Conservation (phyloP, 225 moss, liverwort and hornwort species). For the Asterella californica region DNA sequence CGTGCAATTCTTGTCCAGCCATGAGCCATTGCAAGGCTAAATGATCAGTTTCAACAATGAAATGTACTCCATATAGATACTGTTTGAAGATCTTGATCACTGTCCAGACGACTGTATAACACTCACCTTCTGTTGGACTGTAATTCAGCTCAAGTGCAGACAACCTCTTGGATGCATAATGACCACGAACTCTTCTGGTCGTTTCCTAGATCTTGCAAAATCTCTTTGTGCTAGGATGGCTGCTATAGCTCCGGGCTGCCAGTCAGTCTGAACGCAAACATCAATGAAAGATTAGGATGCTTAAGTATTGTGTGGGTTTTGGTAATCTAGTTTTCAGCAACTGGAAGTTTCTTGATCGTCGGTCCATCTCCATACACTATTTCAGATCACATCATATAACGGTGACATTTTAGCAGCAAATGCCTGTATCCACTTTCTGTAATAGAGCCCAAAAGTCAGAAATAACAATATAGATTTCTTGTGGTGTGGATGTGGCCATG, state of each 20-base stretch:
- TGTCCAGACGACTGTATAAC: constrained; percentile 10
- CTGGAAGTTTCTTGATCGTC: neutral
- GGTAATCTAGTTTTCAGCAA: neutral
- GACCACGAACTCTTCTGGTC: neutral
- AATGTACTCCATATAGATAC: neutral
- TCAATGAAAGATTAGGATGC: neutral
- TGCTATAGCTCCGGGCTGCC: neutral
- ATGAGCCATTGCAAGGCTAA: neutral
- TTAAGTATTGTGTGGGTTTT: neutral
- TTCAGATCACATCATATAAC: neutral
- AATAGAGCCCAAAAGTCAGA: constrained; percentile 11
- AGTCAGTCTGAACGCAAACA: constrained; percentile 16
- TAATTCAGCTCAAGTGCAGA: neutral
- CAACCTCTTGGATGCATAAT: constrained; percentile 5
- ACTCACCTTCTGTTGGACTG: constrained; percentile 1
- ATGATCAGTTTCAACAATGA: constrained; percentile 4
- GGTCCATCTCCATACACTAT: neutral
- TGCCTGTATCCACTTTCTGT: neutral
- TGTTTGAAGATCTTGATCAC: neutral
- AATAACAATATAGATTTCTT: neutral
- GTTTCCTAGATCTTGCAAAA: neutral
- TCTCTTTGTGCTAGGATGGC: constrained; percentile 1
- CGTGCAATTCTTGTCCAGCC: neutral
- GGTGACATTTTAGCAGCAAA: neutral
- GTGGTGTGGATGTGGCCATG: neutral